Percentiles rank a stretch among this genome's conserved stretches.
phyloP scores from a whole-genome alignment of 495 filamentous ascomycete genomes.

The Podospora pseudopauciseta region DNA sequence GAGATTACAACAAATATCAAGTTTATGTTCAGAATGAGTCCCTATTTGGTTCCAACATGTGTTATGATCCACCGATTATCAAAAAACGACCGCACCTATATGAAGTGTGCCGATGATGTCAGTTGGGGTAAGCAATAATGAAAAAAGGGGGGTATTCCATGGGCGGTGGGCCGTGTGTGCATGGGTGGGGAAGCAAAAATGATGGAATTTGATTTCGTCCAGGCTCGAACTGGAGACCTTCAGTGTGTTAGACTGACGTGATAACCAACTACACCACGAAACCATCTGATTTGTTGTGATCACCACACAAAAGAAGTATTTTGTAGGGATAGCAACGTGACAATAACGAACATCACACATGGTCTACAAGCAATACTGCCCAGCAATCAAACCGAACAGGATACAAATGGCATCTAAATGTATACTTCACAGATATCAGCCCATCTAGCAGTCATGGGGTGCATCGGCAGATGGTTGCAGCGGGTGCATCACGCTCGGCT shows the following conservation, averaged over 20 bases:
- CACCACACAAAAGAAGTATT: fast-evolving
- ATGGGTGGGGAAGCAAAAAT: neutral
- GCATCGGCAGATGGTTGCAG: neutral
- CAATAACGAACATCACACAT: too few species aligned
- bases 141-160: neutral
- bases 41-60: neutral
- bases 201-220: neutral
- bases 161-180: neutral
- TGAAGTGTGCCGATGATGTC: neutral
- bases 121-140: neutral
- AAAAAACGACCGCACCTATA: too few species aligned
- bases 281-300: neutral
- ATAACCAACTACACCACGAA: neutral
- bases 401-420: too few species aligned
- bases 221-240: neutral
- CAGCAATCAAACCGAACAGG: too few species aligned
- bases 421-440: neutral
- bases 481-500: neutral
- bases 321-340: too few species aligned
- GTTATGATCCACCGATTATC: too few species aligned
- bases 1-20: neutral
- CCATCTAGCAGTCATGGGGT: neutral
- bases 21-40: neutral
- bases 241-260: neutral
- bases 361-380: too few species aligned